Percentiles rank a stretch among this genome's conserved stretches.
phyloP scores from a whole-genome alignment of 2,329 filamentous ascomycete genomes.

The Paraphoma chrysanthemicola region DNA sequence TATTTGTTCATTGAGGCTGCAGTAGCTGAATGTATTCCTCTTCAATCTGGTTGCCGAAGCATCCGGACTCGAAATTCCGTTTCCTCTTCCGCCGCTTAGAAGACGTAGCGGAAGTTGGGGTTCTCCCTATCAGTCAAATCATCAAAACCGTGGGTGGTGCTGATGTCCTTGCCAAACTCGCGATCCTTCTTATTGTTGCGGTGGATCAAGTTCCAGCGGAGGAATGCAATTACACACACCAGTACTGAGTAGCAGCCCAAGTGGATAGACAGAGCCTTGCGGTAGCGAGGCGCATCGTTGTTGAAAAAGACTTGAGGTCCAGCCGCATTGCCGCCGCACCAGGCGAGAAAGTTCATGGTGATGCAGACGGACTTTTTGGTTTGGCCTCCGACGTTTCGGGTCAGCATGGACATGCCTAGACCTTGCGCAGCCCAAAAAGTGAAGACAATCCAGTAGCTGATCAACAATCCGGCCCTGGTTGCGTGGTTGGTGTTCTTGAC shows the following conservation, averaged over 20 bases:
- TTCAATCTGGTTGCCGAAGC: neutral
- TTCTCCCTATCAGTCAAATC: conserved; percentile 70
- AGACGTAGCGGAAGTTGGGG: conserved; percentile 65
- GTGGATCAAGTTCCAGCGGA: conserved; percentile 64
- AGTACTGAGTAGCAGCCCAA: conserved; percentile 71
- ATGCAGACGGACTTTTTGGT: conserved; percentile 76
- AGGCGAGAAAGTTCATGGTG: conserved; percentile 73
- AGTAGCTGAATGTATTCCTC: neutral
- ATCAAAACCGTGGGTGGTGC: conserved; percentile 61
- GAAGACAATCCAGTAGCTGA: conserved; percentile 78
- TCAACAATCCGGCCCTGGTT: conserved; percentile 70
- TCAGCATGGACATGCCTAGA: conserved; percentile 70
- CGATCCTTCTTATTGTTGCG: conserved; percentile 67
- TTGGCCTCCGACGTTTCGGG: conserved; percentile 73
- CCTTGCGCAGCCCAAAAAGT: conserved; percentile 80
- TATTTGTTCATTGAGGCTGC: neutral
- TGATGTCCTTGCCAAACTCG: conserved; percentile 42
- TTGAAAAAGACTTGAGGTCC: conserved; percentile 55
- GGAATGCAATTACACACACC: conserved; percentile 62
- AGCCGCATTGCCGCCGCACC: conserved; percentile 72
- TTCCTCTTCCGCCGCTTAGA: conserved; percentile 14
- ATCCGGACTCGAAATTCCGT: neutral
- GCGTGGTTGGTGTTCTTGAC: conserved; percentile 64
- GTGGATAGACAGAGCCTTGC: conserved; percentile 73
- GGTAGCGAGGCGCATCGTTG: conserved; percentile 69